Evolutionary conservation across 176 grass and related monocot genomes (phyloP).

Genomic region (Juncus inflexus): DNA sequence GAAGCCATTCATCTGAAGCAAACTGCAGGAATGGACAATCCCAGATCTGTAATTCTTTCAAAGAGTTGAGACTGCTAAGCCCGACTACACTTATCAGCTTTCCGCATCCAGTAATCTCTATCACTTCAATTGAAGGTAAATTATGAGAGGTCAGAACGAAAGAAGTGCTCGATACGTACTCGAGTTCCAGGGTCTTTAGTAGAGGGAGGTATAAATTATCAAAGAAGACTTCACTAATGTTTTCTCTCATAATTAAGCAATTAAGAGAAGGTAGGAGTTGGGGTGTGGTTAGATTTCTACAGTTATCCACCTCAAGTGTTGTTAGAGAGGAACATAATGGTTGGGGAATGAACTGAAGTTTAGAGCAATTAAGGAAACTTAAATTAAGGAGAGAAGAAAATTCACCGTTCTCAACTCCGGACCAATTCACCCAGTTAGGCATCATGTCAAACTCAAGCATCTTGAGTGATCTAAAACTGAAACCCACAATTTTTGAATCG

Average conservation of each 20-base stretch:
- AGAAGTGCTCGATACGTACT: background rate
- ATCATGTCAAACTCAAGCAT: slow-evolving; percentile 1
- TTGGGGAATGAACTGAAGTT: background rate
- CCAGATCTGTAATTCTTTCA: background rate
- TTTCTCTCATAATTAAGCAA: background rate
- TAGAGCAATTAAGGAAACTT: background rate
- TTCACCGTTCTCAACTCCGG: background rate
- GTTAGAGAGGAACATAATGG: background rate
- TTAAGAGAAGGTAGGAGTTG: background rate
- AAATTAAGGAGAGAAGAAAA: background rate
- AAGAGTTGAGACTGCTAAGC: slow-evolving; percentile 1
- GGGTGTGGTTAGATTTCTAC: background rate
- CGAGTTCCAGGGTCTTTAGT: slow-evolving; percentile 10
- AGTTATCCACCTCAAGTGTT: background rate
- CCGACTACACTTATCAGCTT: background rate
- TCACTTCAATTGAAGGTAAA: background rate
- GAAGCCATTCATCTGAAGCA: slow-evolving; percentile 6
- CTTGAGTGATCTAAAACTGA: slow-evolving; percentile 5
- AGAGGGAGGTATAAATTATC: background rate
- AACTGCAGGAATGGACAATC: background rate
- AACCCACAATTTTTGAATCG: background rate
- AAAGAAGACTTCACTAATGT: background rate
- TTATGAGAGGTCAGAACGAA: background rate
- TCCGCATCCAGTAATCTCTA: background rate
- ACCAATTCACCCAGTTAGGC: background rate